Percentiles rank a stretch among this genome's conserved stretches.
phyloP scores from a whole-genome alignment of 1,284 basidiomycete genomes.

The Cryptococcus hybrid region DNA sequence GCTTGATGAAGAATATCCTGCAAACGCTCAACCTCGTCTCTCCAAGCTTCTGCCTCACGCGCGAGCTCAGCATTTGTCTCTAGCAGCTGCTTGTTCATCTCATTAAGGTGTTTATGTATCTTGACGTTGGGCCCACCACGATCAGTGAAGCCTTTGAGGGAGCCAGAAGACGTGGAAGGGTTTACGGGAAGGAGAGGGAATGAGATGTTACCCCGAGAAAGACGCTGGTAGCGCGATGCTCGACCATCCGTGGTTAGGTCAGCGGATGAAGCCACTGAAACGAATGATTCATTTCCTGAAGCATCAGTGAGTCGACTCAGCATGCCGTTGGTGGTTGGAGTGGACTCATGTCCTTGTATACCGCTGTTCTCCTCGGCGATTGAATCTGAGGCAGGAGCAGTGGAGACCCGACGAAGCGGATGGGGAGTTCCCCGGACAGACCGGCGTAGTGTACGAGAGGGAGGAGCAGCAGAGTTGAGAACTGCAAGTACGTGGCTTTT shows the following conservation, averaged over 20 bases:
- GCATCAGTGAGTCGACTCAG: constrained; percentile 11
- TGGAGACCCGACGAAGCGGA: constrained; percentile 33
- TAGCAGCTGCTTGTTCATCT: constrained; percentile 47
- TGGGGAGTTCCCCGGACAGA: constrained; percentile 35
- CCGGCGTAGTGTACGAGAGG: constrained; percentile 17
- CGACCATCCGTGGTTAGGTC: constrained; percentile 46
- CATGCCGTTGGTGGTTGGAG: constrained; percentile 1
- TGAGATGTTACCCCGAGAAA: constrained; percentile 41
- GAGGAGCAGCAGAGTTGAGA: constrained; percentile 27
- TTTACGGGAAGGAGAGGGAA: constrained; percentile 33
- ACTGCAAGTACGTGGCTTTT: constrained; percentile 44
- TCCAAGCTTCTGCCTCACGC: constrained; percentile 42
- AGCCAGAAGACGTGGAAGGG: constrained; percentile 20
- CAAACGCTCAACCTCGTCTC: constrained; percentile 32
- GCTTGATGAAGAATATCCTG: constrained; percentile 24
- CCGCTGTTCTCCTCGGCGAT: constrained; percentile 26
- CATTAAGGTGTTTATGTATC: constrained; percentile 48
- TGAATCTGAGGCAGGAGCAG: constrained; percentile 23
- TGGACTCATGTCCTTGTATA: not conserved
- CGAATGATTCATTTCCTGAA: constrained; percentile 39
- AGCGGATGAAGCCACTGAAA: constrained; percentile 47
- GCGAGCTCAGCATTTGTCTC: constrained; percentile 42
- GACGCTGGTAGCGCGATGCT: constrained; percentile 12
- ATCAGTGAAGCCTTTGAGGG: constrained; percentile 24
- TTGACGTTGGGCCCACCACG: constrained; percentile 44